Evolutionary conservation across 176 grass and related monocot genomes (phyloP).

Genomic region (Musa beccarii): DNA sequence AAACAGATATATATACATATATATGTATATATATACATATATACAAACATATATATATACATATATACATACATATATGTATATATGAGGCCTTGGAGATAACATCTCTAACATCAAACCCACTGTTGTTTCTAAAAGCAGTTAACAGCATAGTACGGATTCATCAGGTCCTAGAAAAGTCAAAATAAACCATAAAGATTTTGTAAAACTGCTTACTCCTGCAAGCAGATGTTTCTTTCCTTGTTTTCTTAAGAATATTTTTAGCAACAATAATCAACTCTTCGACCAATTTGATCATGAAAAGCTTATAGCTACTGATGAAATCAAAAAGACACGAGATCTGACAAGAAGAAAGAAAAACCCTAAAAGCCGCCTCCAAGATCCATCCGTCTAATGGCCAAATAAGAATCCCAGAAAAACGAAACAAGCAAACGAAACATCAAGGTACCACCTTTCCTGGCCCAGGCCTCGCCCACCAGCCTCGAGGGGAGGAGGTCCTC

Average conservation of each 20-base stretch:
- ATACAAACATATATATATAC: no score
- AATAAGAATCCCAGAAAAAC: conserved; percentile 15
- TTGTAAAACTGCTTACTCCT: neutral
- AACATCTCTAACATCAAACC: no score
- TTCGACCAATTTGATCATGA: neutral
- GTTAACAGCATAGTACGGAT: no score
- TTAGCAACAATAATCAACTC: neutral
- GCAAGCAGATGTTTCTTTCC: no score
- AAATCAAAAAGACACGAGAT: neutral
- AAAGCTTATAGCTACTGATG: neutral
- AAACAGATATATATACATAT: no score
- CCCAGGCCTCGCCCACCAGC: conserved; percentile 5
- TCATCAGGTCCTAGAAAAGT: no score
- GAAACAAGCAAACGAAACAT: conserved; percentile 8
- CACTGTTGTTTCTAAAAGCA: no score
- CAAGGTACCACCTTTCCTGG: conserved; percentile 48
- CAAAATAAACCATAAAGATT: neutral
- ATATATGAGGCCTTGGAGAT: no score
- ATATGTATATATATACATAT: no score
- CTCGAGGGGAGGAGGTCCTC: conserved; percentile 28
- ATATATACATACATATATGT: no score
- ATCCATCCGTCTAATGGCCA: neutral
- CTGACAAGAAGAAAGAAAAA: neutral
- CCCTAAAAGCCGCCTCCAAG: neutral
- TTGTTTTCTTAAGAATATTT: neutral